These are phyloP conservation scores for Sungouiella blattae DNA, from an alignment of 805 yeast genomes.

Conservation along the genomic window DNA sequence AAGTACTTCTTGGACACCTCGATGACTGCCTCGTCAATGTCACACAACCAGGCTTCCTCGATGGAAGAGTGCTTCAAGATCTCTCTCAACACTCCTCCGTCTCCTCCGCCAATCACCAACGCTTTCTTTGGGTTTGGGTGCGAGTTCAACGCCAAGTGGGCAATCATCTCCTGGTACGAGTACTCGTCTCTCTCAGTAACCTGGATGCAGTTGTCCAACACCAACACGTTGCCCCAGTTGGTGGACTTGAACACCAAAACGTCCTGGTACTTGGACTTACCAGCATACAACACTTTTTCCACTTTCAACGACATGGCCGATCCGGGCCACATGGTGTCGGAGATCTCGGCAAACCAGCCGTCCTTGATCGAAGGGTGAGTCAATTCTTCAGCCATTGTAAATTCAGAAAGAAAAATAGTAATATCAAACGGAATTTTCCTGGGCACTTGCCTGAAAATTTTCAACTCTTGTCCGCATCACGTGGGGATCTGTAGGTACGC, in stretches of 20 bases:
- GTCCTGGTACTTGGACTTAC: slow-evolving; percentile 87
- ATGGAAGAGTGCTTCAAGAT: slow-evolving; percentile 83
- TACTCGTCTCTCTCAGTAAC: slow-evolving; percentile 97
- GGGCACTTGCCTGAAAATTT: no score
- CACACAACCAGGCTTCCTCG: slow-evolving; percentile 88
- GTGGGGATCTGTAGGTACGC: no score
- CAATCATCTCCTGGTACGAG: slow-evolving; percentile 97
- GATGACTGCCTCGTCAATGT: slow-evolving; percentile 92
- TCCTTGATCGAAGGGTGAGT: slow-evolving; percentile 62
- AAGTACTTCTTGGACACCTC: slow-evolving; percentile 80
- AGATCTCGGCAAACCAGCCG: slow-evolving; percentile 96
- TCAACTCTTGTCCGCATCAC: no score
- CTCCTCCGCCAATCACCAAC: slow-evolving; percentile 97
- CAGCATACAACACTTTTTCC: slow-evolving; percentile 80
- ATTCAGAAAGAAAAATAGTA: background rate
- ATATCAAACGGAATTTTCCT: no score
- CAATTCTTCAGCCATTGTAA: slow-evolving; percentile 30
- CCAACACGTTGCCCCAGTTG: slow-evolving; percentile 92
- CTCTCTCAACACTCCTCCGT: slow-evolving; percentile 97
- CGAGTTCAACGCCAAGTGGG: slow-evolving; percentile 87
- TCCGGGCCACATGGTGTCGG: slow-evolving; percentile 98
- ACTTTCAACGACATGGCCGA: slow-evolving; percentile 93
- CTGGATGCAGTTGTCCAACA: slow-evolving; percentile 91
- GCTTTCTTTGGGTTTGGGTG: slow-evolving; percentile 95
- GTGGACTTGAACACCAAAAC: slow-evolving; percentile 90